phyloP scores from a whole-genome alignment of 2,329 filamentous ascomycete species.

The Verticillium klebahnii region DNA sequence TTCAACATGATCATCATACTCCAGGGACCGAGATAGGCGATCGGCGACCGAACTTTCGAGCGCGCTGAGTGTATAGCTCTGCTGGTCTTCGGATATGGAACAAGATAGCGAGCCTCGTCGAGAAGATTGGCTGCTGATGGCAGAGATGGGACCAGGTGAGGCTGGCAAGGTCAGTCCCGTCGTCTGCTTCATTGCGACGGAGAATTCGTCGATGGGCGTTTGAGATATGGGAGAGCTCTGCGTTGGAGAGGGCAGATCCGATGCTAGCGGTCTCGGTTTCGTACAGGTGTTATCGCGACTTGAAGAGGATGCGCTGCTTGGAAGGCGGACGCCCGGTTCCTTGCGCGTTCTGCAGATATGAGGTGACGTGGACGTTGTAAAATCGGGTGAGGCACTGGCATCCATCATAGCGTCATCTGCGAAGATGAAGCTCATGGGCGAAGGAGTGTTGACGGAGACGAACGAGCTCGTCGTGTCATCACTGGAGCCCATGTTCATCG shows the following conservation, averaged over 20 bases:
- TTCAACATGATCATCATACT: constrained; percentile 34
- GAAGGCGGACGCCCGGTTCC: not conserved
- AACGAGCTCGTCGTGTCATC: constrained; percentile 3
- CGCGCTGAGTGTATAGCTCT: constrained; percentile 20
- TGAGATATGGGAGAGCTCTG: not conserved
- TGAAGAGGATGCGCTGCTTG: not conserved
- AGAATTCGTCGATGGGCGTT: not conserved
- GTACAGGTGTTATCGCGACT: not conserved
- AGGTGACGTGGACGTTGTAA: constrained; percentile 16
- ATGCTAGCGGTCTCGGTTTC: not conserved
- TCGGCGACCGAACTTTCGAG: constrained; percentile 7
- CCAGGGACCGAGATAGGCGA: not conserved
- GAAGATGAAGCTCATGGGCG: constrained; percentile 18
- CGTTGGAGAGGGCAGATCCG: not conserved
- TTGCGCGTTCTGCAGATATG: not conserved
- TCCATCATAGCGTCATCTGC: constrained; percentile 33
- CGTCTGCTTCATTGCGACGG: not conserved
- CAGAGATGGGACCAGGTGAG: constrained; percentile 33
- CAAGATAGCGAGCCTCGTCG: constrained; percentile 44
- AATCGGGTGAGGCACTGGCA: constrained; percentile 21
- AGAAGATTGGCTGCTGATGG: constrained; percentile 46
- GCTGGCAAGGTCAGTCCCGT: not conserved
- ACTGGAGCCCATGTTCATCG: constrained; percentile 13
- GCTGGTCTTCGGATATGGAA: constrained; percentile 37
- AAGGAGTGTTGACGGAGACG: not conserved